These are phyloP conservation scores for Suillus americanus DNA, from an alignment of 768 basidiomycete genomes.

Conservation along the genomic window DNA sequence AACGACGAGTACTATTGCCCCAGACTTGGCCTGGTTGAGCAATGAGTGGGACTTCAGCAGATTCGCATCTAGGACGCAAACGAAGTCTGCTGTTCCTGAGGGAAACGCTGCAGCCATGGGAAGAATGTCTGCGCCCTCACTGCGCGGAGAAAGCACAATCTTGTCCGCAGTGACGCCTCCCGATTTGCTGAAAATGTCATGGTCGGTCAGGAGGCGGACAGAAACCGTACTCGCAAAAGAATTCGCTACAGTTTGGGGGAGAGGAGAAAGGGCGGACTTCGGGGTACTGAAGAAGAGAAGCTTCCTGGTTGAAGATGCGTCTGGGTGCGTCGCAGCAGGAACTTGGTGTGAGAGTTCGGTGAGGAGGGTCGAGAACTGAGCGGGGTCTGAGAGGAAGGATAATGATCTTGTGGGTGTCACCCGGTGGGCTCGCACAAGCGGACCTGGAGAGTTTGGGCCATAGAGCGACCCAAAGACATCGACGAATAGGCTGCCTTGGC, in stretches of 20 bases:
- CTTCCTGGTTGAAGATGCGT: slow-evolving; percentile 40
- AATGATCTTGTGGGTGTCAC: slow-evolving; percentile 57
- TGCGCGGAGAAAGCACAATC: slow-evolving; percentile 59
- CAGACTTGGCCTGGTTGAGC: slow-evolving; percentile 61
- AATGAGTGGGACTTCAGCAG: slow-evolving; percentile 80
- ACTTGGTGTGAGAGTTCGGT: slow-evolving; percentile 25
- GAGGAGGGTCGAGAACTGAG: slow-evolving; percentile 45
- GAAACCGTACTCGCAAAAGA: slow-evolving; percentile 54
- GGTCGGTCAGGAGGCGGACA: slow-evolving; percentile 62
- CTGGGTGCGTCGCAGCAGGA: slow-evolving; percentile 25
- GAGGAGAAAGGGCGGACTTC: slow-evolving; percentile 40
- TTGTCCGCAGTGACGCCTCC: slow-evolving; percentile 71
- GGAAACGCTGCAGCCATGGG: slow-evolving; percentile 62
- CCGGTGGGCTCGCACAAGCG: slow-evolving; percentile 53
- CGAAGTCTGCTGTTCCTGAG: slow-evolving; percentile 59
- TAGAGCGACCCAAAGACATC: slow-evolving; percentile 68
- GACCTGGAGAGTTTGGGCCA: slow-evolving; percentile 33
- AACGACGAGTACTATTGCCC: slow-evolving; percentile 70
- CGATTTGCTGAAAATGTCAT: slow-evolving; percentile 74
- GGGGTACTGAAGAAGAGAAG: slow-evolving; percentile 57
- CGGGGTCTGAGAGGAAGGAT: slow-evolving; percentile 45
- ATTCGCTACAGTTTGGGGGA: slow-evolving; percentile 53
- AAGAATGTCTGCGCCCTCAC: slow-evolving; percentile 34
- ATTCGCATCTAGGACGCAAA: slow-evolving; percentile 71
- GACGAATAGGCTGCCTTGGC: slow-evolving; percentile 66